These are phyloP conservation scores for Fragaria vesca DNA, from an alignment of 306 rosid genomes.

Conservation along the genomic window DNA sequence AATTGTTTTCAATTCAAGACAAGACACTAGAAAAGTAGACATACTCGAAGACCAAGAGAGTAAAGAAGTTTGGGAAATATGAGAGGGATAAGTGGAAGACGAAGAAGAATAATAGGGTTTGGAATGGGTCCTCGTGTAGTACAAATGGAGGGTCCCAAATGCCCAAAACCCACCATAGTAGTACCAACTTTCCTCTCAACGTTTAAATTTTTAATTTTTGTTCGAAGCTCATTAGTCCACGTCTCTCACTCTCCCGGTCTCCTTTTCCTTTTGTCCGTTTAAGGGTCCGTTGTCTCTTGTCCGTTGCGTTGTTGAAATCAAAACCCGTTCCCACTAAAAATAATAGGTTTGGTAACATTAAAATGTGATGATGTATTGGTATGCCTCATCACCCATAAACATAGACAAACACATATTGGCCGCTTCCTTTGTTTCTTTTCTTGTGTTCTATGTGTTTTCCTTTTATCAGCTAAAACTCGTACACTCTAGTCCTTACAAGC, in stretches of 20 bases:
- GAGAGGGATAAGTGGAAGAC: neutral
- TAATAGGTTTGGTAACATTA: neutral
- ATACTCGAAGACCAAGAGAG: neutral
- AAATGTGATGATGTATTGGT: neutral
- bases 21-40: no score
- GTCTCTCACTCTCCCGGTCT: neutral
- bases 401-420: neutral
- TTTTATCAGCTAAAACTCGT: neutral
- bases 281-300: constrained; percentile 32
- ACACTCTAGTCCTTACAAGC: neutral
- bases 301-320: constrained; percentile 23
- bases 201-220: constrained; percentile 8
- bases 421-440: neutral
- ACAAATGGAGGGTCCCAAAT: constrained; percentile 23
- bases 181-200: constrained; percentile 14
- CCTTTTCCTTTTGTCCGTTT: constrained; percentile 32
- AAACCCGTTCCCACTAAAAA: neutral
- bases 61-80: neutral
- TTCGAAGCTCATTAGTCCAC: constrained; percentile 29
- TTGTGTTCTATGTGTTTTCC: neutral
- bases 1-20: neutral
- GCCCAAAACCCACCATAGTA: neutral
- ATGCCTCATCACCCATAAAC: neutral
- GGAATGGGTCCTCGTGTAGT: constrained; percentile 27
- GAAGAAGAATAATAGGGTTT: neutral